Base-by-base conservation (phyloP, 148 eudicot species). In the Nyssa sinensis region DNA sequence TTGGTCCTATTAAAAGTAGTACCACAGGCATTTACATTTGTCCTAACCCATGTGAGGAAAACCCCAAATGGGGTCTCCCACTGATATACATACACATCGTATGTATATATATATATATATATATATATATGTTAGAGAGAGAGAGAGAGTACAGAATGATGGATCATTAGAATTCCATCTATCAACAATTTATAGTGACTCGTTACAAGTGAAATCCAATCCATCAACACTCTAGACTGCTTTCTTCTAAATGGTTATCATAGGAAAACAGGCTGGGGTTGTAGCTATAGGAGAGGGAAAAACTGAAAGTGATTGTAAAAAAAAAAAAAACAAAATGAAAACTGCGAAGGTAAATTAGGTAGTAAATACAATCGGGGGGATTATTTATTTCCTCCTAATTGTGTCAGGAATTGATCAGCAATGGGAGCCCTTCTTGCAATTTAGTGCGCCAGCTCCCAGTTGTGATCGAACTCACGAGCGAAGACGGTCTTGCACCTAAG, bases 401-500 rank as follows among this genome's bases (percentile, higher is more conserved):
- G 24, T 11, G 39, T 21, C 24, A 6, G 7, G 29, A 31, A 13
- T 37, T 35, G 29, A 75, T 79, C 67, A 86, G 81, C 95, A 88
- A 16, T 34, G 85, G 0, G 87, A 77, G 64, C 86, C 80, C 71
- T 83, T 85, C 65, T 64, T 83, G 84, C 95, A 90, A 7, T 28
- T 57, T 0, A 90, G 86, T 21, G 80, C 71, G 39, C 95, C 95
- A 5, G 95, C 92, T 16, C 66, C 76, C 12, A 57, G n/a, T 61
- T 12, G 94, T 90, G 24, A 90, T 59, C 13, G 87, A 81, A 75
- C 81, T 81, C 25, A 88, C 85, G 23, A 83, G 73, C 1, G 90
- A 72, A 29, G 95, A 86, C 7, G 95, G 83, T 55, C 87, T 78
- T 5, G 92, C 95, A 7, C 88, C 75, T 44, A 88, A 72, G 44